A percentile compares a stretch with the other conserved stretches of the same genome.
phyloP scores from a whole-genome alignment of 345 rosid species.

The Moricandia moricandioides region DNA sequence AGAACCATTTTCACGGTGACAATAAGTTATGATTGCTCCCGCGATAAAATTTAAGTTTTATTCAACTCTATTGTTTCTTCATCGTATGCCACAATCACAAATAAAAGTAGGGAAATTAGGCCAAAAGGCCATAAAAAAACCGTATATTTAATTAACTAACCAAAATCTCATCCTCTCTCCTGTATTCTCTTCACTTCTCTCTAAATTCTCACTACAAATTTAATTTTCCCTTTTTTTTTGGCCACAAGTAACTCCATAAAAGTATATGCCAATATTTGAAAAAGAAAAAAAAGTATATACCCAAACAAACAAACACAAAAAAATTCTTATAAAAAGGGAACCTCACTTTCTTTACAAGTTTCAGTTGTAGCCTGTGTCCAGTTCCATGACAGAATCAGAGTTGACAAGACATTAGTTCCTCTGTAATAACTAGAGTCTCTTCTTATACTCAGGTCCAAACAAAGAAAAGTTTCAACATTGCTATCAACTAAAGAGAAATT shows the following conservation, averaged over 20 bases:
- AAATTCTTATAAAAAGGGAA: neutral
- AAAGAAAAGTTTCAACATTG: slow-evolving; percentile 4
- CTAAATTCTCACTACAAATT: too few species aligned
- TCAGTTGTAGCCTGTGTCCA: slow-evolving; percentile 1
- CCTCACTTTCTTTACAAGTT: neutral
- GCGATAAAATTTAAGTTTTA: neutral
- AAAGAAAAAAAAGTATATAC: neutral
- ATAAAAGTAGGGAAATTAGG: too few species aligned
- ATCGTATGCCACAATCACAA: neutral
- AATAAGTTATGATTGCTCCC: neutral
- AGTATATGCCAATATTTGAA: neutral
- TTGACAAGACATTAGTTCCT: slow-evolving; percentile 10
- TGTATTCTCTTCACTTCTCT: too few species aligned
- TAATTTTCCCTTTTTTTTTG: too few species aligned
- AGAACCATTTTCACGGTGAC: neutral
- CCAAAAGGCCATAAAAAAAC: too few species aligned
- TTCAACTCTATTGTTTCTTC: neutral
- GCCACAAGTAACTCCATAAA: too few species aligned
- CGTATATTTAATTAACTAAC: too few species aligned
- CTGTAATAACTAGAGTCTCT: slow-evolving; percentile 12
- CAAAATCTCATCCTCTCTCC: too few species aligned
- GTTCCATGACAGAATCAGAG: slow-evolving; percentile 6
- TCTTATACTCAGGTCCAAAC: neutral
- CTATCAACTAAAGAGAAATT: neutral
- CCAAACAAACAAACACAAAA: neutral